A percentile compares a stretch with the other conserved stretches of the same genome.
Evolutionary conservation across 139 green algal species (phyloP).

Genomic region (Volvox africanus): DNA sequence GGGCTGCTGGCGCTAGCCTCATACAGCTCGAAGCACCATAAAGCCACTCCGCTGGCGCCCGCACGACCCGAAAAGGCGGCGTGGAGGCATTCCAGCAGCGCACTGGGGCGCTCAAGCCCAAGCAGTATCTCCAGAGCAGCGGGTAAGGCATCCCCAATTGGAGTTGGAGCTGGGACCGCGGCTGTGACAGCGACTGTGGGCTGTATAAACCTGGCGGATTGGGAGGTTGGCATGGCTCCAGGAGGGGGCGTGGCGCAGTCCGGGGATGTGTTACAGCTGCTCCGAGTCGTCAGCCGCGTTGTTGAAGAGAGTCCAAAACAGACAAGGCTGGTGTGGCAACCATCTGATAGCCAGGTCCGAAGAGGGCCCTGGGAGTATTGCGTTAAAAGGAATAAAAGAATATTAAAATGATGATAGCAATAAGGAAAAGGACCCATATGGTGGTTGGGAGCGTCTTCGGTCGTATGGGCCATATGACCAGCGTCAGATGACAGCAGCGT

Average conservation of each 20-base stretch:
- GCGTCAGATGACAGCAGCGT: background rate
- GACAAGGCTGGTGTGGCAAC: slow-evolving; percentile 20
- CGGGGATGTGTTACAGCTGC: too few relatives aligned
- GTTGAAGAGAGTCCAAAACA: background rate
- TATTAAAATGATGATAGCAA: too few relatives aligned
- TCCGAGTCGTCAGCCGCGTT: too few relatives aligned
- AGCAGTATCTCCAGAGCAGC: background rate
- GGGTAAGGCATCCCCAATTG: background rate
- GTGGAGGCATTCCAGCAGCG: slow-evolving; percentile 3
- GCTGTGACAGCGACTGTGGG: background rate
- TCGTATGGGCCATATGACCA: too few relatives aligned
- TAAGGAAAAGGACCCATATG: background rate
- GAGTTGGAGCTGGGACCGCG: background rate
- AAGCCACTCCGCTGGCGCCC: background rate
- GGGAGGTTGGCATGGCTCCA: background rate
- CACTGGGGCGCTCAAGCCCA: background rate
- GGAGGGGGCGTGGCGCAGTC: too few relatives aligned
- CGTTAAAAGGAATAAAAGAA: too few relatives aligned
- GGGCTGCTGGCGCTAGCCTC: background rate
- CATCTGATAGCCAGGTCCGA: background rate
- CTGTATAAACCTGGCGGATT: background rate
- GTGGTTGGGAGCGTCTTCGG: background rate
- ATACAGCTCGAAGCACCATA: slow-evolving; percentile 16
- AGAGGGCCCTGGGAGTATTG: background rate
- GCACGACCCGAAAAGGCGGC: background rate